A percentile compares a stretch with the other conserved stretches of the same genome.
Evolutionary conservation across 441 rosid genomes (phyloP).

Genomic region (Populus hybrid): DNA sequence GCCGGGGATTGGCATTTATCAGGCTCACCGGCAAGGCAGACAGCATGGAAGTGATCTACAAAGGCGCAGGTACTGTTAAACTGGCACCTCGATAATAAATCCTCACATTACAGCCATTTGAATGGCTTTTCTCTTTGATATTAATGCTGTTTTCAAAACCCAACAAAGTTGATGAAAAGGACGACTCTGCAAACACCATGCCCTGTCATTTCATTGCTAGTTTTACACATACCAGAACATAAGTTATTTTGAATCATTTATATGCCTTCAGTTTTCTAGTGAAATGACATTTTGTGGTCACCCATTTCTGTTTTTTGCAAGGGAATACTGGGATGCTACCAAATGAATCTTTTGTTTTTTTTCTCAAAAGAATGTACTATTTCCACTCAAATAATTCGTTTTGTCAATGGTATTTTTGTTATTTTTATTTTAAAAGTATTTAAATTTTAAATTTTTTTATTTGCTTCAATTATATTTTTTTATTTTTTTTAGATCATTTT

Average conservation of each 20-base stretch:
- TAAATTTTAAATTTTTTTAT: too few species aligned
- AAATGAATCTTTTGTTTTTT: background rate
- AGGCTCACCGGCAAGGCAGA: background rate
- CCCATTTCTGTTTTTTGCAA: background rate
- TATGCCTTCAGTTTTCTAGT: background rate
- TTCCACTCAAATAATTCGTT: background rate
- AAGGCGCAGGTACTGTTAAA: background rate
- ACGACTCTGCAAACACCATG: background rate
- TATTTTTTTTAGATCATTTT: too few species aligned
- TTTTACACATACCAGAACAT: background rate
- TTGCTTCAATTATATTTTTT: too few species aligned
- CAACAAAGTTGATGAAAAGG: background rate
- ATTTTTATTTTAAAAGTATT: too few species aligned
- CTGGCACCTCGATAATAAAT: background rate
- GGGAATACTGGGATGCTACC: background rate
- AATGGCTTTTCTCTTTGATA: background rate
- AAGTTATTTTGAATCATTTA: too few species aligned
- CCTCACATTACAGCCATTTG: background rate
- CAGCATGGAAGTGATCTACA: background rate
- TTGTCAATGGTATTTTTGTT: too few species aligned
- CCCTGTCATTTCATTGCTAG: background rate
- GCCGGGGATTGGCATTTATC: background rate
- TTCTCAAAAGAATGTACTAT: background rate
- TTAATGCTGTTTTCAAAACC: background rate
- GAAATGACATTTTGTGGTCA: slow-evolving; percentile 15